Evolutionary conservation across 495 filamentous ascomycete genomes (phyloP), one percentile per base, ranked within the genome.

Genomic region (Annulohypoxylon stygium): DNA sequence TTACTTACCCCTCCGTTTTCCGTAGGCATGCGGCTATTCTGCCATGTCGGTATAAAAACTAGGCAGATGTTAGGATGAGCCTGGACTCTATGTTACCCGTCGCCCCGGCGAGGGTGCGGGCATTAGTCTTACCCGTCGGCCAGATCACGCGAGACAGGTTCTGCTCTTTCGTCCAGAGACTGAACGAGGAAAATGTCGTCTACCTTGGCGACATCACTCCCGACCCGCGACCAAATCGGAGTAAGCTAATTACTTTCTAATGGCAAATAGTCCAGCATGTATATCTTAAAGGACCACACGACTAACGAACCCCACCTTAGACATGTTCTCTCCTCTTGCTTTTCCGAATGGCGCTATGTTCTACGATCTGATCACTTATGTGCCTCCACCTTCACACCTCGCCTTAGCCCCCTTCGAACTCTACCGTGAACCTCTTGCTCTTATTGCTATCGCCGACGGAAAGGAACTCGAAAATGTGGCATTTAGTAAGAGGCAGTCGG

Each of bases 301-400:
- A 53, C 72, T 55, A 39, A 69, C 34, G 60, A 55, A 48, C 68
- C 73, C 65, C 69, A 70, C 59, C 68, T 30, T 77, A 97, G 95
- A 94, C 76, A 95, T 97, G 91, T 97, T 99, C 79, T 97, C 94
- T 48, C 96, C 96, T 26, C 85, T 97, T 71, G 94, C 93, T 2
- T 98, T 97, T 79, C 95, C 95, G 8, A 89, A 89, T 67, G 96
- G 96, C 62, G 89, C 90, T 71, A 91, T 99, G 71, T 87, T 98
- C 69, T 98, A 97, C 86, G 92, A 97, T 78, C 86, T 98, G 61
- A 91, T 92, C 43, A 93, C 91, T 58, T 91, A 93, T 69, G 84
- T 92, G 70, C 90, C 93, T 55, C 88, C 93, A 39, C 86, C 91
- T 39, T 92, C 93, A 41, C 93, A 95, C 78, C 82, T 93, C 16